Evolutionary conservation across 2,329 filamentous ascomycete genomes (phyloP), one percentile per base, ranked within the genome.

Genomic region (Aspergillus pseudoglaucus): DNA sequence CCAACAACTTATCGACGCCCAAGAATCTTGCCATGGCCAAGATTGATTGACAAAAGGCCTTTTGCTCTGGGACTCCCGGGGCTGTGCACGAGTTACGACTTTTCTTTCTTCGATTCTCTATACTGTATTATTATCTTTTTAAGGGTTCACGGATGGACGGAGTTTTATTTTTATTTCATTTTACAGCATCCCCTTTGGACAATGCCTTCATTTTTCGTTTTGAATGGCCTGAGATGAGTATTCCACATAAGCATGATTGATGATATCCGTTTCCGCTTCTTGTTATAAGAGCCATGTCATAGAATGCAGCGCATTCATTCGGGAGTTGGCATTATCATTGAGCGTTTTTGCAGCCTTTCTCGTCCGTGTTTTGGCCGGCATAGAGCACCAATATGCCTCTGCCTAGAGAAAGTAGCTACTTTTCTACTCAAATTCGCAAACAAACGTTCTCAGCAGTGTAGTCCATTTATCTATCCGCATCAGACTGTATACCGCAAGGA

Each of bases 1-100:
- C 88, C 53, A 95, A 95, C 68, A 91, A 94, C 58, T 76, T 95
- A 47, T 81, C 78, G 54, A 86, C 84, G 50, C 85, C 87, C 9
- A 78, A 82, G 44, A 78, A 78, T 52, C 74, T 91, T 39, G 82
- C 83, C 50, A 82, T 78, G 59, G 87, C 87, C 17, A 88, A 88
- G 71, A 81, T 90, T 59, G 87, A 91, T 67, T 90, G 58, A 55
- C 25, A n/a, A 44, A 22, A 38, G 6, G 18, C 4, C 18, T 8
- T 25, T 33, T 14, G 17, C 15, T 17, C 10, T 20, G 15, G 17
- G 37, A 39, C 14, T 14, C 15, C 33, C 4, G 15, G 14, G 7
- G 18, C 10, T 39, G 15, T 39, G 37, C 17, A 39, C 18, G 37
- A 39, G 8, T 39, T 39, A 39, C 18, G 37, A 39, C 7, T 39